Evolutionary conservation across 148 eudicot genomes (phyloP), one percentile per base, ranked within the genome.

Genomic region (Vaccinium corymbosum): DNA sequence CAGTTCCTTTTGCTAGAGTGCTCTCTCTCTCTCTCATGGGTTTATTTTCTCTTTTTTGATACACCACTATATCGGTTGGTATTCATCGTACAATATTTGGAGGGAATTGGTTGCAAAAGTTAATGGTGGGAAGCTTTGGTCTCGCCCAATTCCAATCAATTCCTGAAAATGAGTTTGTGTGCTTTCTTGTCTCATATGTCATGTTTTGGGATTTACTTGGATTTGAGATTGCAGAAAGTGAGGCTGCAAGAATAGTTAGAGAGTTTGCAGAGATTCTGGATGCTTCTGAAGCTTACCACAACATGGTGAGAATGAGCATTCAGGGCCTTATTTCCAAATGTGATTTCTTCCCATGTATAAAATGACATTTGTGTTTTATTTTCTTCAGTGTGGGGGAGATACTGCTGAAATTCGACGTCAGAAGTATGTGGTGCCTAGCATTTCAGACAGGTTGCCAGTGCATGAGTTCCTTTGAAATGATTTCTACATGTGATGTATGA

Each of bases 181-280:
- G 32, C 55, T 51, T 71, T 71, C 55, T 32, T 49, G 55, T 51
- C 68, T 70, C 53, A 72, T n/a, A 4, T 52, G 57, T 38, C 50
- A 61, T 71, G 76, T 59, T 15, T 52, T 80, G 55, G 83, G 49
- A 85, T 66, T 89, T 32, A 86, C 80, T 80, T 55, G 79, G 78
- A 75, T 74, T 46, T 83, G 81, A 57, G 84, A 86, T 84, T 89
- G 89, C 91, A 93, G 98, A 91, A 83, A 85, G 29, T 74, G 92
- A 87, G 78, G 99, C 92, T 55, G 92, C 82, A 72, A 90, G 92
- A 82, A 84, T 90, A 20, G 74, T 94, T 71, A 86, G 92, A 87
- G 99, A 97, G 83, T 89, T 94, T 82, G 93, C 92, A 7, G 90
- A 93, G 84, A 88, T 97, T 38, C 48, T 94, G 84, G 99, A 94